Conservation (phyloP, 768 basidiomycete species). For the Auriscalpium microsporum region DNA sequence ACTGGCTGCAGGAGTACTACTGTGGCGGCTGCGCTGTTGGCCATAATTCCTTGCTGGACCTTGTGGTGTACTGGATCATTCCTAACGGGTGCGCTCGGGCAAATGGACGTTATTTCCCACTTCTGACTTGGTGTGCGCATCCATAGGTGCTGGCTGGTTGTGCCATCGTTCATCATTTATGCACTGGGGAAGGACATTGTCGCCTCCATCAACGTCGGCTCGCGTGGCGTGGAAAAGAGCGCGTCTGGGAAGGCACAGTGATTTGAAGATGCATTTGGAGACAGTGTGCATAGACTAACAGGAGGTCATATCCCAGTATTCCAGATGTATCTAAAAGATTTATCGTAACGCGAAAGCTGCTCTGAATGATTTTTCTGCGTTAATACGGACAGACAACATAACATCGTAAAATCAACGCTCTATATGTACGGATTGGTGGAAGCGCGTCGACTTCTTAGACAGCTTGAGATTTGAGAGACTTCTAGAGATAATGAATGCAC, state of each 20-base stretch:
- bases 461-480: too few species aligned
- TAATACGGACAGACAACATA: too few species aligned
- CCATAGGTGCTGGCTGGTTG: constrained; percentile 64
- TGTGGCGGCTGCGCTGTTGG: constrained; percentile 66
- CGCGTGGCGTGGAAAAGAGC: constrained; percentile 20
- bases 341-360: too few species aligned
- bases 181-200: constrained; percentile 58
- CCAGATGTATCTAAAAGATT: too few species aligned
- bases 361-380: too few species aligned
- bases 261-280: neutral
- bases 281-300: too few species aligned
- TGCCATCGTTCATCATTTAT: constrained; percentile 54
- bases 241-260: constrained; percentile 26
- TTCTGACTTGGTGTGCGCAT: neutral
- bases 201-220: constrained; percentile 29
- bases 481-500: too few species aligned
- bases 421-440: too few species aligned
- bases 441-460: too few species aligned
- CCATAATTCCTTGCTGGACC: constrained; percentile 50
- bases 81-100: constrained; percentile 61
- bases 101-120: neutral
- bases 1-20: constrained; percentile 72
- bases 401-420: too few species aligned
- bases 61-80: constrained; percentile 59
- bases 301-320: too few species aligned